Evolutionary conservation across 1,139 yeast genomes (phyloP).

Genomic region (Kazachstania sp.): DNA sequence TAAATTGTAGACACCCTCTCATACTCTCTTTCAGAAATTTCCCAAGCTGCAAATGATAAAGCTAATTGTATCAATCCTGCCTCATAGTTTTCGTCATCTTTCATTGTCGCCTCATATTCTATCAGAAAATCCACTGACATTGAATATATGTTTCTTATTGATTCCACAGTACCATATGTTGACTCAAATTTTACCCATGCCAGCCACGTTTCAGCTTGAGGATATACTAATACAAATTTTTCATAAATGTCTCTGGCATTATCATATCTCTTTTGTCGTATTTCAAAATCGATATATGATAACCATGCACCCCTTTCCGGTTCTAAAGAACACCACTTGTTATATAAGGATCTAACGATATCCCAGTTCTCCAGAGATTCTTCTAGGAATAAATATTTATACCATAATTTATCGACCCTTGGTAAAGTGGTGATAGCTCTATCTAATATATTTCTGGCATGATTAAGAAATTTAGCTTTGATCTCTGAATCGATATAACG

Average conservation of each 20-base stretch:
- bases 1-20: slow-evolving; percentile 64
- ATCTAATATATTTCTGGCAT: slow-evolving; percentile 78
- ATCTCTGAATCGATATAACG: slow-evolving; percentile 75
- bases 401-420: slow-evolving; percentile 80
- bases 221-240: slow-evolving; percentile 48
- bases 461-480: slow-evolving; percentile 64
- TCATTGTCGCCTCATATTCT: slow-evolving; percentile 13
- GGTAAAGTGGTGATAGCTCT: slow-evolving; percentile 72
- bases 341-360: slow-evolving; percentile 60
- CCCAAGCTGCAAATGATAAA: slow-evolving; percentile 66
- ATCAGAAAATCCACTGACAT: slow-evolving; percentile 51
- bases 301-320: slow-evolving; percentile 59
- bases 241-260: slow-evolving; percentile 52
- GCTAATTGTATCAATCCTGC: slow-evolving; percentile 35
- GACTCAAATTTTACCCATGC: slow-evolving; percentile 55
- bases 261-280: slow-evolving; percentile 45
- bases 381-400: slow-evolving; percentile 69
- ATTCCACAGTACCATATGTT: slow-evolving; percentile 40
- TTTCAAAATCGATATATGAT: slow-evolving; percentile 65
- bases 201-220: slow-evolving; percentile 54
- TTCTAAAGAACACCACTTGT: slow-evolving; percentile 75
- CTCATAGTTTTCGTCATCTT: slow-evolving; percentile 16
- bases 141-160: slow-evolving; percentile 57
- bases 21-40: slow-evolving; percentile 49
- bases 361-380: slow-evolving; percentile 62